Base-by-base conservation (phyloP, 2,329 filamentous ascomycete species). In the Penicillium sp. region DNA sequence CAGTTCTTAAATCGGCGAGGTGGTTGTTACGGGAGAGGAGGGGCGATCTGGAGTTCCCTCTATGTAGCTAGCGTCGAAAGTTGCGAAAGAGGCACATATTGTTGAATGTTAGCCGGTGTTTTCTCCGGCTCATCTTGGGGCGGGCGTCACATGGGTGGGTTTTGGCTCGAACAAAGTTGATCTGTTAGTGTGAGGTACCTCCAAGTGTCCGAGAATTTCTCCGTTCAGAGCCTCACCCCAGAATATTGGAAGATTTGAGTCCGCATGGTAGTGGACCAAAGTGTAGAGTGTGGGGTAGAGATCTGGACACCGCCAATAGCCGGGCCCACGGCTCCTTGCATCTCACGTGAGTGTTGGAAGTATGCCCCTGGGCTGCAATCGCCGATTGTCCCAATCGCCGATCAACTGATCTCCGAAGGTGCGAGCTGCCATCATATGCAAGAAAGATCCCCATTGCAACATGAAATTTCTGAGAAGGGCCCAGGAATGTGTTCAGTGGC, bases 171-270 rank as follows among this genome's bases (percentile, higher is more conserved):
- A 6, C 13, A 3, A 46, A 28, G 6, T n/a, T 6, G 25, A 3
- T n/a, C 43, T 28, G 25, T 28, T 16, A 6, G 28, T 46, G 43
- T n/a, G 25, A 35, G 40, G 33, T 22, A 3, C 7, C 3, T 2
- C 35, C 19, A 4, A 40, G 4, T 38, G 19, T 40, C 51, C 51
- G 51, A 53, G 35, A 53, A 28, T 53, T 53, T 40, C 51, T 53
- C 51, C 51, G 51, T 22, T 25, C 19, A 40, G 51, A 40, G 35
- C 35, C 22, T 53, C 19, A 22, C 33, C n/a, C 49, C n/a, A 37
- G 30, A 52, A 52, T 22, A n/a, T 38, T 40, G 19, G 2, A 22
- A 22, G 19, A 22, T 22, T 19, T 22, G 30, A 33, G 30, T 33
- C 1, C 11, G 30, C 11, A 33, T 11, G 10, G 30, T 33, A 33